Evolutionary conservation across 371 early-diverging fungal genomes (phyloP), one percentile per base, ranked within the genome.

Genomic region (Rhizopus sp.): DNA sequence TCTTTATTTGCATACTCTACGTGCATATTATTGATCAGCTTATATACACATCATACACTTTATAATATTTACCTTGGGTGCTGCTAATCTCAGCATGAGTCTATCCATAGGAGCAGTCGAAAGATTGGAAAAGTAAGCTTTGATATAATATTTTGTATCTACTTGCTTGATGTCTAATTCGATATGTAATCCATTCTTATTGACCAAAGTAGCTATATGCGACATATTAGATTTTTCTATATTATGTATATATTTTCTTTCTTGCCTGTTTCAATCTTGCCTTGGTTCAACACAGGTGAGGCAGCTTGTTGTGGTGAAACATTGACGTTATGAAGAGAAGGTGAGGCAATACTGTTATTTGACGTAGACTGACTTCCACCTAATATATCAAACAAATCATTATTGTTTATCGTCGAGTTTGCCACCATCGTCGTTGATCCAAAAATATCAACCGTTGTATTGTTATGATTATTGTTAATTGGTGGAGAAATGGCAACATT

Each of bases 1-100:
- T 73, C 38, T 78, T 75, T 51, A 90, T 73, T 69, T 89, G 89
- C 66, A 92, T 76, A 13, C 81, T 57, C 86, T 79, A 60, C 3
- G 23, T 2, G 23, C 23, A 23, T 23, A 23, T 23, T 23, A 23
- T 48, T 31, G 3, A 17, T 31, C 16, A 30, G 37, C 41, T 12
- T n/a, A n/a, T n/a, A 15, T 8, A 6, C 30, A 6, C 12, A 57
- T 38, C 12, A 7, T 3, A 32, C 17, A 3, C 7, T 2, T 35
- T 38, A 30, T 30, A 35, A 31, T 4, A 8, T 50, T 40, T 66
- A 77, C 77, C 73, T 77, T 81, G 10, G 85, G 85, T n/a, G 78
- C 81, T 7, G 85, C 83, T 7, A 85, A 64, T 31, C 63, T 69
- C 51, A 85, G 64, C 50, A 67, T 78, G 46, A 85, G 37, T 10